A percentile compares a stretch with the other conserved stretches of the same genome.
These are phyloP conservation scores for Diaporthe eres DNA, from an alignment of 2,329 filamentous ascomycete species.

Conservation along the genomic window DNA sequence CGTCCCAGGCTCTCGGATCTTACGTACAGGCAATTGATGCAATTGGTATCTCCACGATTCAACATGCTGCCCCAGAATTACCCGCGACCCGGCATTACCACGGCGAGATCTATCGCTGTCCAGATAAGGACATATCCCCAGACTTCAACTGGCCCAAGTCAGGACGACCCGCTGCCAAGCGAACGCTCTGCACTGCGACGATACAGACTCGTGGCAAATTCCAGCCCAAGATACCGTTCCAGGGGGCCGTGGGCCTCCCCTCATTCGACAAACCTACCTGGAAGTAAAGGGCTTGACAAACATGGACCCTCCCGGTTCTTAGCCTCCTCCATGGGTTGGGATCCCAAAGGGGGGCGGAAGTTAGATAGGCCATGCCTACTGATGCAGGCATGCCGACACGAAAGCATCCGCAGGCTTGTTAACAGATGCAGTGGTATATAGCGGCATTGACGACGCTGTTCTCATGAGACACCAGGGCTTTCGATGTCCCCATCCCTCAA, in stretches of 20 bases:
- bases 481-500: neutral
- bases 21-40: conserved; percentile 30
- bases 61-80: conserved; percentile 25
- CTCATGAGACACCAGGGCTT: neutral
- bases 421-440: conserved; percentile 16
- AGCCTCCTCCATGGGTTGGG: neutral
- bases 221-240: conserved; percentile 18
- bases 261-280: neutral
- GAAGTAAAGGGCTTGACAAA: conserved; percentile 35
- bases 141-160: conserved; percentile 24
- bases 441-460: conserved; percentile 2
- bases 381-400: conserved; percentile 21
- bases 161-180: conserved; percentile 22
- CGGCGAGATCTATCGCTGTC: conserved; percentile 28
- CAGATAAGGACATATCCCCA: conserved; percentile 36
- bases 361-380: conserved; percentile 20
- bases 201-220: conserved; percentile 15
- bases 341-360: neutral
- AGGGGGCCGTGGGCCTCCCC: neutral
- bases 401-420: conserved; percentile 17
- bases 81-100: conserved; percentile 27
- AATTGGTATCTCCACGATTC: conserved; percentile 34
- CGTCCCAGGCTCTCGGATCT: conserved; percentile 21
- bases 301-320: conserved; percentile 30
- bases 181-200: neutral